These are phyloP conservation scores for Trichophyton simii DNA, from an alignment of 2,329 filamentous ascomycete species.

Conservation along the genomic window DNA sequence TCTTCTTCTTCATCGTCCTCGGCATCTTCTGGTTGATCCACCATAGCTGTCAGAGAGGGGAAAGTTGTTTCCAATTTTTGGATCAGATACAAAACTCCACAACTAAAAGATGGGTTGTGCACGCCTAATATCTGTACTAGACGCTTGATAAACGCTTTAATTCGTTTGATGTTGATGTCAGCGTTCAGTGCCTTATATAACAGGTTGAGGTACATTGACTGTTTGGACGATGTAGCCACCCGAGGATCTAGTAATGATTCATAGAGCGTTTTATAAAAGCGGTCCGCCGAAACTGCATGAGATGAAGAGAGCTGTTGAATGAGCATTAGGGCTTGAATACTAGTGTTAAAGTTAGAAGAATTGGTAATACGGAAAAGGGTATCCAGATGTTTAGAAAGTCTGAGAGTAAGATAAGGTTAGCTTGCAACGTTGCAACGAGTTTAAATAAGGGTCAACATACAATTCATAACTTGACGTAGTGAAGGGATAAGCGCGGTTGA, in stretches of 20 bases:
- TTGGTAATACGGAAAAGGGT: slow-evolving; percentile 93
- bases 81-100: slow-evolving; percentile 81
- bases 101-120: slow-evolving; percentile 86
- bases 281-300: slow-evolving; percentile 70
- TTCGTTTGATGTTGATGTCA: slow-evolving; percentile 77
- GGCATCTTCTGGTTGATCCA: slow-evolving; percentile 67
- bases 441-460: slow-evolving; percentile 33
- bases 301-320: slow-evolving; percentile 81
- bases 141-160: slow-evolving; percentile 92
- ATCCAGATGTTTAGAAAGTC: slow-evolving; percentile 77
- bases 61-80: slow-evolving; percentile 69
- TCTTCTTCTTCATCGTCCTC: slow-evolving; percentile 58
- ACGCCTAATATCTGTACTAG: slow-evolving; percentile 76
- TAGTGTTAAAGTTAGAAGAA: slow-evolving; percentile 97
- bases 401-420: slow-evolving; percentile 25
- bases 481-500: slow-evolving; percentile 93
- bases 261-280: slow-evolving; percentile 91
- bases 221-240: slow-evolving; percentile 80
- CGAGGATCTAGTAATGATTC: slow-evolving; percentile 88
- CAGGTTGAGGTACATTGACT: slow-evolving; percentile 87
- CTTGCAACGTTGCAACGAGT: not conserved
- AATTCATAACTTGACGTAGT: slow-evolving; percentile 65
- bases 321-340: slow-evolving; percentile 84
- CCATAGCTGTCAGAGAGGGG: slow-evolving; percentile 62
- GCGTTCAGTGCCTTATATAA: slow-evolving; percentile 78